Evolutionary conservation across 768 basidiomycete genomes (phyloP).

Genomic region (Hydnomerulius pinastri): DNA sequence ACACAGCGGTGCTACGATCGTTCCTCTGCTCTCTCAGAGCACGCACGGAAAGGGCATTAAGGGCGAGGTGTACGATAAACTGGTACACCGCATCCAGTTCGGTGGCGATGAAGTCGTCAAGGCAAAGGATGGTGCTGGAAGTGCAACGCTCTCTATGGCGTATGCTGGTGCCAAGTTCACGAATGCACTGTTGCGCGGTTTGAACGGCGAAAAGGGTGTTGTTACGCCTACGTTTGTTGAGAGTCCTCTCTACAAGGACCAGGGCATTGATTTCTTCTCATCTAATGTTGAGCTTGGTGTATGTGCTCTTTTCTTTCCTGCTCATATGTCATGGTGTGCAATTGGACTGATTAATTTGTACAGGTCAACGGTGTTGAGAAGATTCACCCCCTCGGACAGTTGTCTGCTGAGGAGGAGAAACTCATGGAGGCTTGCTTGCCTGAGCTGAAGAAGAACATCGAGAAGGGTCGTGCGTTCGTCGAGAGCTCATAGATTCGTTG

Average conservation of each 20-base stretch:
- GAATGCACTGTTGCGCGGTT: conserved; percentile 56
- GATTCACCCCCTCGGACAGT: conserved; percentile 80
- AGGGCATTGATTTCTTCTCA: conserved; percentile 95
- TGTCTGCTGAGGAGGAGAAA: conserved; percentile 83
- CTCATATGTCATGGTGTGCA: too few relatives aligned
- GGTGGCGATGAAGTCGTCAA: conserved; percentile 99
- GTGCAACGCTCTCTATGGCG: conserved; percentile 77
- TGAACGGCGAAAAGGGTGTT: conserved; percentile 68
- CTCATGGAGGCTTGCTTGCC: conserved; percentile 86
- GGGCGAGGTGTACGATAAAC: conserved; percentile 72
- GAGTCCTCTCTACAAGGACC: conserved; percentile 78
- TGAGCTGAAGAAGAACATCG: conserved; percentile 96
- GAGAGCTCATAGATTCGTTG: conserved; percentile 40
- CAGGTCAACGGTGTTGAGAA: conserved; percentile 87
- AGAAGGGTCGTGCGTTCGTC: conserved; percentile 86
- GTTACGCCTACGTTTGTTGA: conserved; percentile 86
- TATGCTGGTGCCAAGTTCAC: conserved; percentile 77
- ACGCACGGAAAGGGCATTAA: conserved; percentile 66
- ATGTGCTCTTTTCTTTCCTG: conserved; percentile 32
- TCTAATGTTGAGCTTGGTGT: conserved; percentile 93
- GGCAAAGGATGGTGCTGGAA: conserved; percentile 89
- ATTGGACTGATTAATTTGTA: conserved; percentile 14
- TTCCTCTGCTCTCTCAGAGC: conserved; percentile 90
- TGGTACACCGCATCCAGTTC: conserved; percentile 94
- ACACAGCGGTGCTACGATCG: conserved; percentile 96